A percentile compares a stretch with the other conserved stretches of the same genome.
Evolutionary conservation across 2,329 filamentous ascomycete species (phyloP).

Genomic region (Diplodia seriata): DNA sequence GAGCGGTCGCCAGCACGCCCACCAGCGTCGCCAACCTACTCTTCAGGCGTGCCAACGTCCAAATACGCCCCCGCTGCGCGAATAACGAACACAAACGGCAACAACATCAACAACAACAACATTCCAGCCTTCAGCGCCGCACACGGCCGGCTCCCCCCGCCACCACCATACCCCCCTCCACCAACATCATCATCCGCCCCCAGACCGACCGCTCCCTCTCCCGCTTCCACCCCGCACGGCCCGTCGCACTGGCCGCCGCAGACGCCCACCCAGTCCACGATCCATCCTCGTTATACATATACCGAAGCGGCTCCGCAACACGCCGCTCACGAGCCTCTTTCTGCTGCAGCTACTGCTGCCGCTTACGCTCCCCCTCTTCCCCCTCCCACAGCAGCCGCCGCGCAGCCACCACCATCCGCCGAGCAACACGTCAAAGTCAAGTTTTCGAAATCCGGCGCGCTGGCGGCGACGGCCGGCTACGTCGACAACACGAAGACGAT

Average conservation of each 20-base stretch:
- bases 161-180: neutral
- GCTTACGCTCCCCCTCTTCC: too few species aligned
- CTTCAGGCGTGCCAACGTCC: neutral
- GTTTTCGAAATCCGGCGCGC: neutral
- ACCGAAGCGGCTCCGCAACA: too few species aligned
- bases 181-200: neutral
- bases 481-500: neutral
- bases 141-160: neutral
- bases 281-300: too few species aligned
- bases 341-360: too few species aligned
- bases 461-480: neutral
- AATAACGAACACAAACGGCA: neutral
- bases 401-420: neutral
- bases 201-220: neutral
- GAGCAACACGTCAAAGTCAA: neutral
- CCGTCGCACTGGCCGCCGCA: too few species aligned
- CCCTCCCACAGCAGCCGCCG: too few species aligned
- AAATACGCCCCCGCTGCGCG: neutral
- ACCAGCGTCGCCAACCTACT: neutral
- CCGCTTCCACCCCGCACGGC: too few species aligned
- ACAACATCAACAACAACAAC: neutral
- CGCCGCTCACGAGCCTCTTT: too few species aligned
- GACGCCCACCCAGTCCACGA: neutral
- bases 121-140: neutral
- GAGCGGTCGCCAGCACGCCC: neutral